A percentile compares a stretch with the other conserved stretches of the same genome.
Conservation (phyloP, 2,329 filamentous ascomycete genomes). For the Knufia fluminis region DNA sequence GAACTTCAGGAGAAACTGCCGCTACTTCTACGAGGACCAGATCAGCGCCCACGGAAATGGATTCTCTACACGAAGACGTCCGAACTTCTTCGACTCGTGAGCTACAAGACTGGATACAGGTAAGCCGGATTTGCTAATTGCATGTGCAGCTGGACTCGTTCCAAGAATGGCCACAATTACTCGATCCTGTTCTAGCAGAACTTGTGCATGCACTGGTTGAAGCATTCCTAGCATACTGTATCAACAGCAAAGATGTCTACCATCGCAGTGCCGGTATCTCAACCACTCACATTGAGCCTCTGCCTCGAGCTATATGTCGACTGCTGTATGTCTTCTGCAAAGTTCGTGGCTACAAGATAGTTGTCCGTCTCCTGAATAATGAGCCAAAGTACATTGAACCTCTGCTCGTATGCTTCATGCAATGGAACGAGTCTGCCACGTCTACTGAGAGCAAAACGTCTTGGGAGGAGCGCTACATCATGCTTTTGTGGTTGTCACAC, state of each 20-base stretch:
- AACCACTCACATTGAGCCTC: constrained; percentile 35
- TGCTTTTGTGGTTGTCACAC: constrained; percentile 80
- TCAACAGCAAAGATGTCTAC: constrained; percentile 35
- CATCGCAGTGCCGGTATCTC: constrained; percentile 25
- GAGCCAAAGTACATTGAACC: constrained; percentile 78
- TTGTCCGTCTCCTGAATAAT: constrained; percentile 82
- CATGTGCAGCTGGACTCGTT: constrained; percentile 63
- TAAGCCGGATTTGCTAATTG: constrained; percentile 8
- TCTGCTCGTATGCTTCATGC: constrained; percentile 65
- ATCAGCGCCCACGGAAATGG: not conserved
- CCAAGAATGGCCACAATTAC: constrained; percentile 86
- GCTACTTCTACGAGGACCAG: constrained; percentile 25
- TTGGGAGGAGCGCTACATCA: constrained; percentile 85
- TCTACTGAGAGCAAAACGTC: constrained; percentile 37
- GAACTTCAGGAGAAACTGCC: constrained; percentile 36
- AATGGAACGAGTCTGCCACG: constrained; percentile 31
- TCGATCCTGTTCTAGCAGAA: constrained; percentile 71
- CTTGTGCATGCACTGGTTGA: constrained; percentile 67
- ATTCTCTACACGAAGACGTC: constrained; percentile 4
- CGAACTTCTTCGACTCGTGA: constrained; percentile 18
- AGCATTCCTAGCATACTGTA: constrained; percentile 62
- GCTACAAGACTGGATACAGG: not conserved
- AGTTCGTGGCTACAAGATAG: constrained; percentile 83
- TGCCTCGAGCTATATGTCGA: constrained; percentile 63
- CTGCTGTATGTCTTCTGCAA: constrained; percentile 90